Conservation (phyloP, 345 rosid genomes). For the Syzygium aromaticum region DNA sequence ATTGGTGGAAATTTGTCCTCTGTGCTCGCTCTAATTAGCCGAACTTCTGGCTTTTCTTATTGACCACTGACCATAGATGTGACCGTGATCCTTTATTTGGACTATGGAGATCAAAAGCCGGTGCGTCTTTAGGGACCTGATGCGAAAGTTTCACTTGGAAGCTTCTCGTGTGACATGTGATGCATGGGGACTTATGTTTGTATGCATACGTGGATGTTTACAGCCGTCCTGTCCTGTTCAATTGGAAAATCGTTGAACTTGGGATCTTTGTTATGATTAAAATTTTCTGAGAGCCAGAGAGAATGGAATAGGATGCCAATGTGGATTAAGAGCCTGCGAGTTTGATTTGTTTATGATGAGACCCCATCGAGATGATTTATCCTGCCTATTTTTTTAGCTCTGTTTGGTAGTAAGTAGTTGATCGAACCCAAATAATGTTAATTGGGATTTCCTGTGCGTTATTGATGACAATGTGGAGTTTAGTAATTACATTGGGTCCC, state of each 20-base stretch:
- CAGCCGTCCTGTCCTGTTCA: neutral
- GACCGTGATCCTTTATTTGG: neutral
- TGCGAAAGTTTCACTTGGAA: neutral
- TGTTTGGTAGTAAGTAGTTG: neutral
- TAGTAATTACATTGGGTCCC: neutral
- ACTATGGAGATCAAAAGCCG: neutral
- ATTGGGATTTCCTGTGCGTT: neutral
- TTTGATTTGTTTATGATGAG: neutral
- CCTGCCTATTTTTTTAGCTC: neutral
- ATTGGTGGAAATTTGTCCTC: neutral
- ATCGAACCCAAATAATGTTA: fast-evolving
- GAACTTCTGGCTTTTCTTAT: neutral
- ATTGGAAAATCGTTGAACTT: neutral
- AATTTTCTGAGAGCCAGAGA: neutral
- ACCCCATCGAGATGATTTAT: neutral
- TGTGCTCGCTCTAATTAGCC: neutral
- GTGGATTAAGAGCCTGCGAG: neutral
- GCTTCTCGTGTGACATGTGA: neutral
- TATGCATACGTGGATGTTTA: neutral
- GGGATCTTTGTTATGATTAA: neutral
- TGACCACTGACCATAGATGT: neutral
- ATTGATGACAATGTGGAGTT: neutral
- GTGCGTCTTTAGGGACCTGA: neutral
- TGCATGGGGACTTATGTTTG: neutral
- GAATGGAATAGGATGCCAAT: neutral